Evolutionary conservation across 495 filamentous ascomycete species (phyloP), one percentile per base, ranked within the genome.

Genomic region (Pseudevernia furfuracea): DNA sequence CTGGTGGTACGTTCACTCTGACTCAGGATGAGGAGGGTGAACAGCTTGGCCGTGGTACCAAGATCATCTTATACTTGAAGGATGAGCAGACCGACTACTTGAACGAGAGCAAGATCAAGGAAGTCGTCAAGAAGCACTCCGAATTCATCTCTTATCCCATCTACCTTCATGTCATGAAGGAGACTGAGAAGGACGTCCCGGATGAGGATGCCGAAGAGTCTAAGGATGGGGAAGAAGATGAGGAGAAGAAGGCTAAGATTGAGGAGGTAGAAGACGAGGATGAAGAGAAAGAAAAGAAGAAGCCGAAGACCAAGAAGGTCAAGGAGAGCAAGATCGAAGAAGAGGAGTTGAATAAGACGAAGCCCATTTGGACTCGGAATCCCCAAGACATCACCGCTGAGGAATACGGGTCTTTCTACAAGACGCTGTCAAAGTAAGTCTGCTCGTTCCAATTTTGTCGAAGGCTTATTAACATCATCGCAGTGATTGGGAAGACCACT

Each of bases 141-240:
- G 94, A 98, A 84, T 98, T 98, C 88, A 98, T 98, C 85, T 97
- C 95, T 60, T 98, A 98, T 86, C 94, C 94, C 70, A 98, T 98
- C 85, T 98, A 96, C 85, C 94, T 98, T 66, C 94, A 98, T 79
- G 90, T 97, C 74, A 79, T 89, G 75, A 98, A 98, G 86, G 95
- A 97, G 89, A 93, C 87, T 72, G 94, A 98, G 90, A 96, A 83
- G 73, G 94, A 98, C 82, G 91, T 97, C 67, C 92, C 92, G 64
- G 95, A 97, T 77, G 95, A 97, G 82, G 92, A 97, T 59, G 93
- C 88, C 49, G 90, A 96, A 79, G 82, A 88, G 77, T 76, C 78
- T 67, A 84, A 82, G 66, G 76, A 82, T 70, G 79, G 79, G 49
- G 80, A 79, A 46, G 80, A 80, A 43, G 82, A 83, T 44, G 84